phyloP scores from a whole-genome alignment of 352 stramenopile genomes.

The Phytophthora sp. region DNA sequence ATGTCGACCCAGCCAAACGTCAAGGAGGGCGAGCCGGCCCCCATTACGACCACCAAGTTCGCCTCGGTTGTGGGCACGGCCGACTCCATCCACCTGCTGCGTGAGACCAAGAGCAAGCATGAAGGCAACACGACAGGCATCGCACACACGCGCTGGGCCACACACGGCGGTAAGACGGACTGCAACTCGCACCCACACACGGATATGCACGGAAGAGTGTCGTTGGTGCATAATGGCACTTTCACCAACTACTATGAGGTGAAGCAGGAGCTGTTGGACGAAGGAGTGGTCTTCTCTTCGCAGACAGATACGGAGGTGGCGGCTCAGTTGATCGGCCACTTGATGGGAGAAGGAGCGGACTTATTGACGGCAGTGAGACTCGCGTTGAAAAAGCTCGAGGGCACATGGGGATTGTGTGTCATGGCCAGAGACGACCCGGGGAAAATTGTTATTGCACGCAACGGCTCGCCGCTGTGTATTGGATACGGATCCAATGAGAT shows the following conservation, averaged over 20 bases:
- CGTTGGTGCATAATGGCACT: constrained; percentile 99
- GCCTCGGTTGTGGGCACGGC: constrained; percentile 91
- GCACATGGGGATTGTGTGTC: constrained; percentile 97
- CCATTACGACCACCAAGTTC: constrained; percentile 95
- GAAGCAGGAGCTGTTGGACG: constrained; percentile 85
- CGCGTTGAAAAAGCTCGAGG: constrained; percentile 92
- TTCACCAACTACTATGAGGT: constrained; percentile 97
- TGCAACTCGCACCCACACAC: constrained; percentile 98
- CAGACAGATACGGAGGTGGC: constrained; percentile 99
- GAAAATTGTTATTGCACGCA: constrained; percentile 97
- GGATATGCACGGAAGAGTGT: constrained; percentile 93
- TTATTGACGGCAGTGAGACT: constrained; percentile 90
- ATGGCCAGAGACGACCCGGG: constrained; percentile 92
- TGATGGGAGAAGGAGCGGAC: constrained; percentile 87
- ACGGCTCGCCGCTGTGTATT: constrained; percentile 95
- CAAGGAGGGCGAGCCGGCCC: constrained; percentile 39
- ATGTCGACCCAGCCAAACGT: constrained; percentile 92
- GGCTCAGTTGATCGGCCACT: constrained; percentile 95
- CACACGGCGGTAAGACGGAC: constrained; percentile 98
- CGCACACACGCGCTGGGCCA: constrained; percentile 99
- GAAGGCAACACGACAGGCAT: constrained; percentile 94
- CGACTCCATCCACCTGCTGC: constrained; percentile 92
- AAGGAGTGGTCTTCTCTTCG: constrained; percentile 93
- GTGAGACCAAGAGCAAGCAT: constrained; percentile 77
- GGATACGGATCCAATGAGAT: constrained; percentile 93